Evolutionary conservation across 768 basidiomycete species (phyloP).

Genomic region (Tricholoma sp.): DNA sequence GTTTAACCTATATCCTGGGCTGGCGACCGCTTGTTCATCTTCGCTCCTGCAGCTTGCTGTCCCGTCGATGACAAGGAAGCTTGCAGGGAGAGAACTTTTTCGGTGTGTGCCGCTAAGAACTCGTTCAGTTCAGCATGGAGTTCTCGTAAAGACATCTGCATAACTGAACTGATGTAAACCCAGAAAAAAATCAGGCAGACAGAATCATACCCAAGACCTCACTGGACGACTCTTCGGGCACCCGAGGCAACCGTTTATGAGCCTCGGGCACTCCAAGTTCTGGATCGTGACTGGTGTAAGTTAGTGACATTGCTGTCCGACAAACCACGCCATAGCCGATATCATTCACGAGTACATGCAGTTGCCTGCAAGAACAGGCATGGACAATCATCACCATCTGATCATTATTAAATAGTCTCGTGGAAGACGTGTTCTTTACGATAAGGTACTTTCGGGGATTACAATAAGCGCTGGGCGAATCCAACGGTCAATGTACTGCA

Average conservation of each 20-base stretch:
- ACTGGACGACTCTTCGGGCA: neutral
- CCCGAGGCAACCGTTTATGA: neutral
- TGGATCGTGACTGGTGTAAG: neutral
- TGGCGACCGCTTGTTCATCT: neutral
- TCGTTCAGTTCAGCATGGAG: constrained; percentile 9
- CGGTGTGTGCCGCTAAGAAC: constrained; percentile 7
- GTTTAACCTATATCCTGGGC: neutral
- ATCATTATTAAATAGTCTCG: neutral
- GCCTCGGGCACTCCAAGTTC: neutral
- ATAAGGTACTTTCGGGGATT: neutral
- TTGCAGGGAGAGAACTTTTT: neutral
- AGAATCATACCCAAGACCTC: neutral
- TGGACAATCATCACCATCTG: neutral
- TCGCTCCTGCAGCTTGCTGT: neutral
- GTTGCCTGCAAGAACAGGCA: neutral
- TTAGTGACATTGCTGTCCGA: neutral
- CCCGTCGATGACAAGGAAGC: neutral
- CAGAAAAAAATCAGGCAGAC: neutral
- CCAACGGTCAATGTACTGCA: neutral
- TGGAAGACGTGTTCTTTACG: neutral
- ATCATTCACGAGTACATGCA: neutral
- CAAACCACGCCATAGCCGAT: too few relatives aligned
- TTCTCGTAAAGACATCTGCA: neutral
- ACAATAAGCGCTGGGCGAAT: neutral
- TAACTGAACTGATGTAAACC: neutral